Evolutionary conservation across 148 eudicot genomes (phyloP).

Genomic region (Spergularia marina): DNA sequence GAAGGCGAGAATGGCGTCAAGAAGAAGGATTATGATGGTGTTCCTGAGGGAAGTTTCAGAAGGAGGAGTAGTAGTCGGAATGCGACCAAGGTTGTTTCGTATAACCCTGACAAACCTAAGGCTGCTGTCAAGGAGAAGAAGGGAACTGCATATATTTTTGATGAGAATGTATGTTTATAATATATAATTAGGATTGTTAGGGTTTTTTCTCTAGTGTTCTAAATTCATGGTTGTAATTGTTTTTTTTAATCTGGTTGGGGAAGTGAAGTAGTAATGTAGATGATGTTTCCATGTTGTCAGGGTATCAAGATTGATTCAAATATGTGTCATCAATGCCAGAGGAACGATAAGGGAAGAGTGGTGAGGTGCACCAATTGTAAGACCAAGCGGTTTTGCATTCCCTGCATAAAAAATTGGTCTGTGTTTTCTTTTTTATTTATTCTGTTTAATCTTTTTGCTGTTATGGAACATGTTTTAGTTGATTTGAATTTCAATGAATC

Average conservation of each 20-base stretch:
- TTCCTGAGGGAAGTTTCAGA: too few species aligned
- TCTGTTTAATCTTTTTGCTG: neutral
- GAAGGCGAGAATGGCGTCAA: too few species aligned
- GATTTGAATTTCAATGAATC: neutral
- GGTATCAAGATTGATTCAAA: constrained; percentile 28
- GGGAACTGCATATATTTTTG: too few species aligned
- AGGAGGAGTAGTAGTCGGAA: too few species aligned
- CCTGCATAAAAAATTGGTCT: constrained; percentile 41
- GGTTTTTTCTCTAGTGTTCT: too few species aligned
- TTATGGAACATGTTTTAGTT: neutral
- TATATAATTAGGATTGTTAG: too few species aligned
- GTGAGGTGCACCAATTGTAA: constrained; percentile 43
- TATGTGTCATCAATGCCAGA: constrained; percentile 51
- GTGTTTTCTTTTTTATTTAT: neutral
- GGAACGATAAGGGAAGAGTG: constrained; percentile 40
- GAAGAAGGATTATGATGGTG: too few species aligned
- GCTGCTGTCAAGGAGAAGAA: too few species aligned
- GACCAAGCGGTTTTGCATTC: constrained; percentile 38
- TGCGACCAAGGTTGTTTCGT: too few species aligned
- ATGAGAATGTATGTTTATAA: too few species aligned
- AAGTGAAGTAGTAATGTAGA: neutral
- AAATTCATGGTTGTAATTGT: neutral
- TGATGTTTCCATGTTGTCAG: constrained; percentile 19
- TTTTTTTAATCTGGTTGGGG: too few species aligned
- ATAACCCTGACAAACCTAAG: too few species aligned